A percentile compares a stretch with the other conserved stretches of the same genome.
phyloP scores from a whole-genome alignment of 495 filamentous ascomycete species.

The Arthonia radiata region DNA sequence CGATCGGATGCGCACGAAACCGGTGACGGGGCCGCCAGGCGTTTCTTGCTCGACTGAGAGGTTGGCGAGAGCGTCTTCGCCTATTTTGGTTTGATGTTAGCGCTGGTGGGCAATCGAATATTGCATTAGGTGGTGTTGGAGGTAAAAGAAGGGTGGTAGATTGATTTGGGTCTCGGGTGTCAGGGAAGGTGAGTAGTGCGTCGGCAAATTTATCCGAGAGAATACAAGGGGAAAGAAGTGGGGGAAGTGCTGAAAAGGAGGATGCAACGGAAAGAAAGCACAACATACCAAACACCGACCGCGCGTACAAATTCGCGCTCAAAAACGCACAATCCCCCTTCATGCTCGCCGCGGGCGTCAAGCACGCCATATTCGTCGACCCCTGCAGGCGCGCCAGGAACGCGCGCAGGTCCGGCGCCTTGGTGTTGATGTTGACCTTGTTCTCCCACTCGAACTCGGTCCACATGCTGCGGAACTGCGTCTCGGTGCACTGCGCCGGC shows the following conservation, averaged over 20 bases:
- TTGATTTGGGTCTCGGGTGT: no score
- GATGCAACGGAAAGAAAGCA: no score
- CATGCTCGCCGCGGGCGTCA: slow-evolving; percentile 88
- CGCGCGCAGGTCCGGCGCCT: slow-evolving; percentile 74
- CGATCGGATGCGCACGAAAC: slow-evolving; percentile 97
- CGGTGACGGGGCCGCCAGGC: slow-evolving; percentile 83
- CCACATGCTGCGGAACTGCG: slow-evolving; percentile 99
- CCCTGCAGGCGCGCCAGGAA: slow-evolving; percentile 93
- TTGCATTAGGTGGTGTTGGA: slow-evolving; percentile 3
- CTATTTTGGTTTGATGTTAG: slow-evolving; percentile 23
- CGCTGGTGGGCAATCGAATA: neutral
- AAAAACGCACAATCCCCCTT: slow-evolving; percentile 97
- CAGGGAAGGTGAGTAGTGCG: neutral
- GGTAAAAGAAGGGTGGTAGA: no score
- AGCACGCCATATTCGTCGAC: slow-evolving; percentile 92
- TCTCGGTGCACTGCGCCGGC: slow-evolving; percentile 87
- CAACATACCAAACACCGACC: slow-evolving; percentile 89
- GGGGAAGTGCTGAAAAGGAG: no score
- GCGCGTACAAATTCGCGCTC: slow-evolving; percentile 90
- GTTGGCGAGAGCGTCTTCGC: slow-evolving; percentile 96
- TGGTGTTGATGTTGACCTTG: slow-evolving; percentile 98
- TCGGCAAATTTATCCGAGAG: no score
- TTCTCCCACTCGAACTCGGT: slow-evolving; percentile 99
- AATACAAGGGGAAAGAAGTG: no score
- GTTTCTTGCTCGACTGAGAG: slow-evolving; percentile 95